Base-by-base conservation (phyloP, 164 flowering plant genomes). In the Chloranthus sessilifolius region DNA sequence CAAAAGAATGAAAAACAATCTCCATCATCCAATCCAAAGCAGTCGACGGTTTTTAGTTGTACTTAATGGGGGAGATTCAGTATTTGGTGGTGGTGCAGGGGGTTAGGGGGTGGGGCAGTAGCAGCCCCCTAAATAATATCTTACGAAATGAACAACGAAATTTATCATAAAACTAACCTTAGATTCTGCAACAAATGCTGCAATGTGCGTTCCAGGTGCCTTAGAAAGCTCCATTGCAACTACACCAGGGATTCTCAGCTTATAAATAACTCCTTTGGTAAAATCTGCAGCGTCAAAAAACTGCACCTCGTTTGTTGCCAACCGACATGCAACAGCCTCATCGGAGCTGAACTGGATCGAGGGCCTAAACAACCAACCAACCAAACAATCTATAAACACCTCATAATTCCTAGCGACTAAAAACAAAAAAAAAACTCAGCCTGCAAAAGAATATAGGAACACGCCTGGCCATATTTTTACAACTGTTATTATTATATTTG, bases 281-380 rank as follows among this genome's bases (percentile, higher is more conserved):
- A 94, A 89, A 68, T 87, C 95, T 39, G 49, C 49, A 48, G 78
- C 58, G 64, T 94, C 83, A 61, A 89, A 89, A 68, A 87, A 83
- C 33, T 87, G 96, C 21, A 89, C 64, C 68, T 89, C 97, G 68
- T 89, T 94, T 43, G 97, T 94, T 14, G 81, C 92, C 71, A 94
- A 25, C 19, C 92, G 95, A 66, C 97, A 89, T 10, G 95, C 96
- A 64, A 79, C 76, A 62, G 78, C 66, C 78, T 94, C 99, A 60
- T 94, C 95, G 43, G 77, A 70, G 65, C 87, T 82, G 60, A 94
- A 87, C 24, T 60, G 67, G 47, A 94, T 66, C 4, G 82, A 63
- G 3, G 99, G 99, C 97, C 99, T 92, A 54, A 52, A 34, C 15
- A 10, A 51, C 17, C 54, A 25, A 36, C 26, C n/a, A 52, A 23